A percentile compares a stretch with the other conserved stretches of the same genome.
Conservation (phyloP, 305 asterid species). For the Solanum hybrid region DNA sequence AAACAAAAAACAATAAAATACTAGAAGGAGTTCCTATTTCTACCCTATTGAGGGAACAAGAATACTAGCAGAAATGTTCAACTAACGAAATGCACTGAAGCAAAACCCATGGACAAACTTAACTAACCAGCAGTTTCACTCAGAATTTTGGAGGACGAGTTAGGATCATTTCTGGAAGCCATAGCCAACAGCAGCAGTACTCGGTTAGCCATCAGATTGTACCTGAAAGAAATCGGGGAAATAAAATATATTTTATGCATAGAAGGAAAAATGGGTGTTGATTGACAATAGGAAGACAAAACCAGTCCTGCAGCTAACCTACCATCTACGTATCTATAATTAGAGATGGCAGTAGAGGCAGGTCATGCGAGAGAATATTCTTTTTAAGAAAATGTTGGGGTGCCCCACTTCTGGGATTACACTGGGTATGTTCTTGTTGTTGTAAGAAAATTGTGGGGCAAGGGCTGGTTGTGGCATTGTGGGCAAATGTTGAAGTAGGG, state of each 20-base stretch:
- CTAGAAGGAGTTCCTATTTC: neutral
- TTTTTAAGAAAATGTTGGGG: neutral
- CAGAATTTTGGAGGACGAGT: slow-evolving; percentile 54
- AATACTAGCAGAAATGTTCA: neutral
- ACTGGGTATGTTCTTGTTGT: neutral
- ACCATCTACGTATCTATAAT: neutral
- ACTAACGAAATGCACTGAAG: neutral
- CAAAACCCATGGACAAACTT: neutral
- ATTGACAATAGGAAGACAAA: slow-evolving; percentile 1
- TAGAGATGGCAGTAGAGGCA: neutral
- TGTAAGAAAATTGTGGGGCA: neutral
- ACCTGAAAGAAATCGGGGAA: slow-evolving; percentile 50
- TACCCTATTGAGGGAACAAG: neutral
- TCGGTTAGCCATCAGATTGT: slow-evolving; percentile 97
- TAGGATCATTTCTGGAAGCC: slow-evolving; percentile 75
- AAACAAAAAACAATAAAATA: neutral
- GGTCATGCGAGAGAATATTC: neutral
- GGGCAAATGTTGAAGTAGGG: neutral
- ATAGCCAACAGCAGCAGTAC: slow-evolving; percentile 88
- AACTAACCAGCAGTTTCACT: slow-evolving; percentile 80
- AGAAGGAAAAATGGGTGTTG: neutral
- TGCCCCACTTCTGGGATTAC: neutral
- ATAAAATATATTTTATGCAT: slow-evolving; percentile 9
- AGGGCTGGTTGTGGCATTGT: neutral
- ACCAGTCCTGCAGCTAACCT: neutral